Evolutionary conservation across 805 yeast genomes (phyloP).

Genomic region (Blastobotrys parvus): DNA sequence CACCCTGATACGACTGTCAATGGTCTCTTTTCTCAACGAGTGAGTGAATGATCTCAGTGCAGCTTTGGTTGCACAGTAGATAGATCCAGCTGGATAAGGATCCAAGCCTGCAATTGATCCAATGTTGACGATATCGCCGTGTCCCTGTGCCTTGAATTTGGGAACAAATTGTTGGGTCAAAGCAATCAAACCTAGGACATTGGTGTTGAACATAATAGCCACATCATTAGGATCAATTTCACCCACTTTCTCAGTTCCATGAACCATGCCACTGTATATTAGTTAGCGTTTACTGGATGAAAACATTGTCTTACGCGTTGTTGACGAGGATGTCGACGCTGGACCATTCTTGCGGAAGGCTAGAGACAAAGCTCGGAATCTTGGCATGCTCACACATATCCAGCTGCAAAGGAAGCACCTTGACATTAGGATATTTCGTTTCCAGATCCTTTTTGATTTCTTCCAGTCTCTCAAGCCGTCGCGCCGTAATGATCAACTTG

Average conservation of each 20-base stretch:
- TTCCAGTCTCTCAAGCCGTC: constrained; percentile 58
- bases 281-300: background rate
- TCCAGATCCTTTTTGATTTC: constrained; percentile 41
- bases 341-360: constrained; percentile 46
- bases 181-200: constrained; percentile 77
- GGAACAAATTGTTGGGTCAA: constrained; percentile 75
- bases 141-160: constrained; percentile 59
- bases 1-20: constrained; percentile 60
- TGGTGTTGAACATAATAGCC: constrained; percentile 71
- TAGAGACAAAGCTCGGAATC: constrained; percentile 42
- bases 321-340: constrained; percentile 54
- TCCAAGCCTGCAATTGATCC: constrained; percentile 69
- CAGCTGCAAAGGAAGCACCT: constrained; percentile 39
- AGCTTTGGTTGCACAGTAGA: constrained; percentile 63
- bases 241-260: constrained; percentile 74
- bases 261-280: constrained; percentile 41
- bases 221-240: constrained; percentile 55
- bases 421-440: constrained; percentile 38
- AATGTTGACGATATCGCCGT: constrained; percentile 51
- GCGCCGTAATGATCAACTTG: constrained; percentile 67
- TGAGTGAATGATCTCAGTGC: constrained; percentile 51
- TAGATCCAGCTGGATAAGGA: constrained; percentile 63
- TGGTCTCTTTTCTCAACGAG: constrained; percentile 62
- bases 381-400: constrained; percentile 51
- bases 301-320: constrained; percentile 41